Evolutionary conservation across 1,284 basidiomycete species (phyloP).

Genomic region (Cryptococcus sp.): DNA sequence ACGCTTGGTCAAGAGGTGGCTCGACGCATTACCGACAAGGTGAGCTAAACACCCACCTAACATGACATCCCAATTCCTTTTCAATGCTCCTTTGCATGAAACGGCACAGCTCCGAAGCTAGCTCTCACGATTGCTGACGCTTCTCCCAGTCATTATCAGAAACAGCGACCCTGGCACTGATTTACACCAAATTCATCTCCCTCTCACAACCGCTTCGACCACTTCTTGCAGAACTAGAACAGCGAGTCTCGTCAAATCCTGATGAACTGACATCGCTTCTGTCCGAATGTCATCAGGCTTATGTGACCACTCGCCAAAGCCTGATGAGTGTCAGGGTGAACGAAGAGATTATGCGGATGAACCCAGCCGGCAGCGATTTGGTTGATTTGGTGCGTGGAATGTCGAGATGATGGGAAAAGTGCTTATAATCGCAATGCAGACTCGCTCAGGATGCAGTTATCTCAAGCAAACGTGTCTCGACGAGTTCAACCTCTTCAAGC

Average conservation of each 20-base stretch:
- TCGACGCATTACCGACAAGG: conserved; percentile 72
- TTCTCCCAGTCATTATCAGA: conserved; percentile 68
- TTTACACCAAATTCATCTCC: conserved; percentile 82
- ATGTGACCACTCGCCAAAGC: conserved; percentile 69
- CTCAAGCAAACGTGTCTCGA: conserved; percentile 84
- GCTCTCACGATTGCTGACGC: conserved; percentile 10
- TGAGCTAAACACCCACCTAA: conserved; percentile 30
- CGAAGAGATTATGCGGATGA: conserved; percentile 78
- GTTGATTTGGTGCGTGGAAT: conserved; percentile 70
- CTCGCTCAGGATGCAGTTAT: conserved; percentile 83
- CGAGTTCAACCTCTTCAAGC: conserved; percentile 79
- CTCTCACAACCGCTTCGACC: conserved; percentile 71
- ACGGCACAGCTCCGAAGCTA: not conserved
- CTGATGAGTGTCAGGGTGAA: conserved; percentile 69
- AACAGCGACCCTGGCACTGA: conserved; percentile 76
- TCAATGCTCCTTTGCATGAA: conserved; percentile 1
- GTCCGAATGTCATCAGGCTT: conserved; percentile 79
- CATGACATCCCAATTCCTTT: not conserved
- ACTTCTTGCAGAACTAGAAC: conserved; percentile 78
- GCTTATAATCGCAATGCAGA: conserved; percentile 56
- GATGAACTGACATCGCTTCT: conserved; percentile 75
- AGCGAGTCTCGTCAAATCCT: conserved; percentile 64
- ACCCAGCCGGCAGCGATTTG: conserved; percentile 73
- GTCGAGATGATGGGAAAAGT: not conserved
- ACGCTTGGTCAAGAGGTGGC: conserved; percentile 72